Conservation (phyloP, 2,329 filamentous ascomycete genomes). For the Colletotrichum tamarilloi region DNA sequence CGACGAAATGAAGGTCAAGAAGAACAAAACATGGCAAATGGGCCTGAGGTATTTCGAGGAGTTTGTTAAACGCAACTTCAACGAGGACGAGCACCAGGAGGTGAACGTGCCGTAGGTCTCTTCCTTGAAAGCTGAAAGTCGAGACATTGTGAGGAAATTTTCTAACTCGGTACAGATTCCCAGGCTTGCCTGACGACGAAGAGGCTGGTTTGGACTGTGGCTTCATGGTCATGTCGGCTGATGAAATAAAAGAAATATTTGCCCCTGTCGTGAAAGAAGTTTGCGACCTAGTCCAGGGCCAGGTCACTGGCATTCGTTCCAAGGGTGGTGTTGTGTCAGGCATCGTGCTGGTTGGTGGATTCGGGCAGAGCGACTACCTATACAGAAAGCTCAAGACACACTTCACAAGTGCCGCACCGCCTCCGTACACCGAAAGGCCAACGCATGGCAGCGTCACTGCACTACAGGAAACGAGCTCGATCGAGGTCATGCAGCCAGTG, state of each 20-base stretch:
- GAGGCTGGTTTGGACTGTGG: slow-evolving; percentile 80
- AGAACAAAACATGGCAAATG: slow-evolving; percentile 84
- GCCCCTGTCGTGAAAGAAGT: slow-evolving; percentile 80
- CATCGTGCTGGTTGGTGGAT: slow-evolving; percentile 86
- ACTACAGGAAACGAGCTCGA: slow-evolving; percentile 63
- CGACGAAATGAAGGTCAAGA: slow-evolving; percentile 80
- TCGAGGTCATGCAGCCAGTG: slow-evolving; percentile 85
- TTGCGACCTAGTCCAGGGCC: slow-evolving; percentile 74
- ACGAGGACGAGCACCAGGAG: slow-evolving; percentile 80
- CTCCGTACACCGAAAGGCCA: slow-evolving; percentile 75
- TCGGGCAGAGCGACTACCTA: slow-evolving; percentile 82
- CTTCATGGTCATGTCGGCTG: slow-evolving; percentile 78
- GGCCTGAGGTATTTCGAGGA: slow-evolving; percentile 84
- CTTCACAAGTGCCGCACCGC: slow-evolving; percentile 70
- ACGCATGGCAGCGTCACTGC: slow-evolving; percentile 68
- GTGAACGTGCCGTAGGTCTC: slow-evolving; percentile 76
- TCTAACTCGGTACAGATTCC: slow-evolving; percentile 61
- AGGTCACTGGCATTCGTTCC: slow-evolving; percentile 71
- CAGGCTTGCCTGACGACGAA: slow-evolving; percentile 80
- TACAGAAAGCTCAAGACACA: slow-evolving; percentile 77
- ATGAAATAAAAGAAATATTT: slow-evolving; percentile 78
- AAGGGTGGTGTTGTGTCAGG: slow-evolving; percentile 74
- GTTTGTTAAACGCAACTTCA: slow-evolving; percentile 86
- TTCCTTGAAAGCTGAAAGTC: neutral
- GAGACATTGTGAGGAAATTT: no score